Evolutionary conservation across 2,329 filamentous ascomycete species (phyloP).

Genomic region (Pseudomassariella vexata): DNA sequence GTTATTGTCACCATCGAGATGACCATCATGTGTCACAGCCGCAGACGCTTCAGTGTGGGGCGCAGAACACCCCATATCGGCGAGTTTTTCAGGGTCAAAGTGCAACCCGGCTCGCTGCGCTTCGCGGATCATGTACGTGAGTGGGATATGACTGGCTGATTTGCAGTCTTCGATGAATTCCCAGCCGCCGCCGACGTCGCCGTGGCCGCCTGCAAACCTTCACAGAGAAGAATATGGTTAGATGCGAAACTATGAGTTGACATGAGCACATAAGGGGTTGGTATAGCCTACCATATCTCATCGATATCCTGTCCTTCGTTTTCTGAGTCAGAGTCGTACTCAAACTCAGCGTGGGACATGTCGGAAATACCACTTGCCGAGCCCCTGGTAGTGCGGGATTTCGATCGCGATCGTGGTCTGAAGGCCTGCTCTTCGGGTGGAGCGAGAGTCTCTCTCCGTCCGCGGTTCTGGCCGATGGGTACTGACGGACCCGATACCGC

Average conservation of each 20-base stretch:
- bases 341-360: constrained; percentile 20
- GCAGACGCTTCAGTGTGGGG: constrained; percentile 27
- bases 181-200: constrained; percentile 76
- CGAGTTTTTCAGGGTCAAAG: constrained; percentile 65
- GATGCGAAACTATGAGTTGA: too few relatives aligned
- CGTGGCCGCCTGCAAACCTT: constrained; percentile 68
- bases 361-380: constrained; percentile 23
- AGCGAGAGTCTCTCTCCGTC: constrained; percentile 12
- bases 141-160: constrained; percentile 60
- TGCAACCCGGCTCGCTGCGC: constrained; percentile 59
- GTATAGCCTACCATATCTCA: constrained; percentile 55
- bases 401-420: constrained; percentile 26
- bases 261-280: too few relatives aligned
- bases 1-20: constrained; percentile 3
- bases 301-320: constrained; percentile 64
- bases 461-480: constrained; percentile 7
- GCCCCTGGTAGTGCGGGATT: constrained; percentile 19
- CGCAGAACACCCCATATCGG: constrained; percentile 57
- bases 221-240: background rate
- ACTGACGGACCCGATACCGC: constrained; percentile 6
- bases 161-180: constrained; percentile 49
- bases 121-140: constrained; percentile 67
- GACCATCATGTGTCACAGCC: constrained; percentile 6
- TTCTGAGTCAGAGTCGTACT: constrained; percentile 34
- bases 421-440: constrained; percentile 20